Conservation (phyloP, 2,329 filamentous ascomycete genomes). For the Penicillium decumbens region DNA sequence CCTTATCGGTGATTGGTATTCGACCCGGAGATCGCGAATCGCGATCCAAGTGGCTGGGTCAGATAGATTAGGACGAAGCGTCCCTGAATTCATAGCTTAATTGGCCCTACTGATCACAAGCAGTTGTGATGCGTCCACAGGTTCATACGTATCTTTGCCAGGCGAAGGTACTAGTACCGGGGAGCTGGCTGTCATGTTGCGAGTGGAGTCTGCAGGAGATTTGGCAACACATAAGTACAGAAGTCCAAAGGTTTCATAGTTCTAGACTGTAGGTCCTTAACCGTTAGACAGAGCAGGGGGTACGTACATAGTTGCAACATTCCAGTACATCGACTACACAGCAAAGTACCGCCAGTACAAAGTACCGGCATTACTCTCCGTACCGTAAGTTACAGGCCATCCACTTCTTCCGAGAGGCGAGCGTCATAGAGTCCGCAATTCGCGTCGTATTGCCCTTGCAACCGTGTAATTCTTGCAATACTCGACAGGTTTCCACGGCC, state of each 20-base stretch:
- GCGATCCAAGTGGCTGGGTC: slow-evolving; percentile 4
- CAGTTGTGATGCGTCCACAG: neutral
- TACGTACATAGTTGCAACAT: neutral
- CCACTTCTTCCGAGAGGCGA: slow-evolving; percentile 14
- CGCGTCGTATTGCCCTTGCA: slow-evolving; percentile 1
- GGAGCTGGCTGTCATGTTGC: neutral
- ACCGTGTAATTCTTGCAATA: neutral
- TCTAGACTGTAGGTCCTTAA: no score
- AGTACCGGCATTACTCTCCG: slow-evolving; percentile 1
- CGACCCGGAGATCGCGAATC: slow-evolving; percentile 5
- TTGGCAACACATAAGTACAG: neutral
- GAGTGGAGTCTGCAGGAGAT: slow-evolving; percentile 1
- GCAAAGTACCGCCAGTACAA: neutral
- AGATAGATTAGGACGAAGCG: neutral
- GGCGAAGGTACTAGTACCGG: neutral
- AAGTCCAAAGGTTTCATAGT: no score
- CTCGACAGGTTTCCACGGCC: neutral
- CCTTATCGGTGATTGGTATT: neutral
- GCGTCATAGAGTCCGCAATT: slow-evolving; percentile 16
- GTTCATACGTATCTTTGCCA: neutral
- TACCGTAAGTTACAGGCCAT: slow-evolving; percentile 13
- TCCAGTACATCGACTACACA: neutral
- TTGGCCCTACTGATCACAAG: neutral
- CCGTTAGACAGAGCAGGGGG: neutral
- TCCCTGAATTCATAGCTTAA: neutral